Base-by-base conservation (phyloP, 2,329 filamentous ascomycete genomes). In the Trichoderma afroharzianum region DNA sequence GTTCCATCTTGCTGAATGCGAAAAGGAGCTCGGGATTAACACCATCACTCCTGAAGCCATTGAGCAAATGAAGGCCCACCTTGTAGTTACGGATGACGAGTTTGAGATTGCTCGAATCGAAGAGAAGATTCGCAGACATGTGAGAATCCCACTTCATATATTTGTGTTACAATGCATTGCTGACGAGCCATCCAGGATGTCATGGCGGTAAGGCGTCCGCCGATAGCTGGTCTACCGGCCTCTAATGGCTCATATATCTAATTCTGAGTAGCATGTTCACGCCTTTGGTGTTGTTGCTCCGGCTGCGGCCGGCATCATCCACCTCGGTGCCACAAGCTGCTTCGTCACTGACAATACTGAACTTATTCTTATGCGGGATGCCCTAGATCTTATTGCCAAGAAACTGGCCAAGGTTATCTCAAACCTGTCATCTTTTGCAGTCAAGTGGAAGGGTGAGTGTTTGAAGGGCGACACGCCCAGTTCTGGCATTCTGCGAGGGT, bases 281-380 rank as follows among this genome's bases (percentile, higher is more conserved):
- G 90, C 92, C 15, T 95, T 91, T 80, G 93, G 92, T 4, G 82
- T 87, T 75, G 90, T 87, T 72, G 92, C 92, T 4, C 93, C 93
- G 1, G 91, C 88, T 39, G 93, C 93, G 11, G 93, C 92, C 15
- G 93, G 93, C 39, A 92, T 96, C 76, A 95, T 97, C 72, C 94
- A 97, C 80, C 90, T 87, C 80, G 92, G 91, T 28, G 71, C 80
- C 14, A 83, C 82, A 3, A 80, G 77, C 73, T 88, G 85, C 80
- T 90, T 86, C 77, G 86, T 90, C 50, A 95, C 92, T 70, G 93
- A 94, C 78, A 94, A 94, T 74, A 87, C 91, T 3, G 93, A 95
- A 76, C 83, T 95, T 43, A 93, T 97, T 74, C 88, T 97, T 77
- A 87, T 81, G 72, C 76, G 76, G 6, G 77, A 83, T 36, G 94